Conservation (phyloP, 768 basidiomycete genomes). For the Pleurotus tuoliensis region DNA sequence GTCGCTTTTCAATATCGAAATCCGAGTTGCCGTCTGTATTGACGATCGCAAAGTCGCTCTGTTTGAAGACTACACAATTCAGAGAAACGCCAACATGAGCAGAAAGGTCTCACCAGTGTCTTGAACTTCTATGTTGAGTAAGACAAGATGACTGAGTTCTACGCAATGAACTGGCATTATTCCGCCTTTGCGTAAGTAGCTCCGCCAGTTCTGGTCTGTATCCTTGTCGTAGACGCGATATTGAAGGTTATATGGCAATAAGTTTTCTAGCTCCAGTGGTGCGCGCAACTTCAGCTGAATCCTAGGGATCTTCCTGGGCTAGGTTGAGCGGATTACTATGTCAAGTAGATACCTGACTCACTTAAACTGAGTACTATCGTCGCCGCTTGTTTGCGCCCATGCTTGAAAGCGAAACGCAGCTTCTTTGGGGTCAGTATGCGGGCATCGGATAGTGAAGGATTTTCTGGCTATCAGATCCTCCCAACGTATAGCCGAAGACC, state of each 20-base stretch:
- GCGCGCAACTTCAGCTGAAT: conserved; percentile 85
- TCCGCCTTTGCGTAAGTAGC: conserved; percentile 89
- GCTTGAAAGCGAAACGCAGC: conserved; percentile 94
- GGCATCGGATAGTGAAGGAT: conserved; percentile 79
- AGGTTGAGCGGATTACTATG: neutral
- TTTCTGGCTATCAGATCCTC: conserved; percentile 75
- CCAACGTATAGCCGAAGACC: conserved; percentile 86
- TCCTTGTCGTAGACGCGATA: conserved; percentile 98
- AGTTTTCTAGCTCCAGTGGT: conserved; percentile 92
- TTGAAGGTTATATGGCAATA: conserved; percentile 89
- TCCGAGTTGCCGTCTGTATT: conserved; percentile 91
- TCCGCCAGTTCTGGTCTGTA: conserved; percentile 90
- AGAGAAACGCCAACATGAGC: no score
- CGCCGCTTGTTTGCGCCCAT: conserved; percentile 71
- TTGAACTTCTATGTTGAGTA: conserved; percentile 87
- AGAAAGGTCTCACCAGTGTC: conserved; percentile 65
- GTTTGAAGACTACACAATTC: conserved; percentile 64
- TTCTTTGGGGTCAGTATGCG: conserved; percentile 75
- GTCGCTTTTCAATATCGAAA: conserved; percentile 72
- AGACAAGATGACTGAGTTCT: conserved; percentile 82
- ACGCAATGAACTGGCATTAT: conserved; percentile 96
- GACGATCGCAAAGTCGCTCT: conserved; percentile 96
- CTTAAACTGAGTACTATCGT: conserved; percentile 51
- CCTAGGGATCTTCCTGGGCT: conserved; percentile 73
- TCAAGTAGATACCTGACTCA: conserved; percentile 23